These are phyloP conservation scores for Drechslerella dactyloides DNA, from an alignment of 2,329 filamentous ascomycete species.

Conservation along the genomic window DNA sequence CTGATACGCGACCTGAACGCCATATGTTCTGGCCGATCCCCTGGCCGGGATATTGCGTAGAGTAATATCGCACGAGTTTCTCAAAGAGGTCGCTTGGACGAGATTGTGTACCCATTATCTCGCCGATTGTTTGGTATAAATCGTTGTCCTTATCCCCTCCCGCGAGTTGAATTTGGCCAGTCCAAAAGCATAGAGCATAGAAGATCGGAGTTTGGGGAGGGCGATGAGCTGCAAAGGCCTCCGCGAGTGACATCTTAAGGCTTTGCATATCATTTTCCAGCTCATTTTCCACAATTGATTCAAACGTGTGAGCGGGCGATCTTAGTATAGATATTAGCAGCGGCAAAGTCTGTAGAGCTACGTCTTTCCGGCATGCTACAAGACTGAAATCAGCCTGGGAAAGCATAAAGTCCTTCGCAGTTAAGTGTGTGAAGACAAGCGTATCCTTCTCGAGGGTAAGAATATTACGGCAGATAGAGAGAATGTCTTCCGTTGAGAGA, in stretches of 20 bases:
- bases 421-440: not conserved
- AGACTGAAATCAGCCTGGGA: not conserved
- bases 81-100: not conserved
- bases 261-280: not conserved
- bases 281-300: not conserved
- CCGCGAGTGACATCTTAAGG: too few relatives aligned
- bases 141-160: constrained; percentile 1
- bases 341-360: not conserved
- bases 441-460: not conserved
- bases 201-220: not conserved
- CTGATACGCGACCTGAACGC: not conserved
- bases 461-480: constrained; percentile 8
- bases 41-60: too few relatives aligned
- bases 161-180: not conserved
- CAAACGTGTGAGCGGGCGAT: too few relatives aligned
- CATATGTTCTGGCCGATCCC: not conserved
- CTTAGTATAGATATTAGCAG: not conserved
- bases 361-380: not conserved
- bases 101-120: not conserved
- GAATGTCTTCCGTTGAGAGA: not conserved
- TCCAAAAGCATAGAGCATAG: not conserved
- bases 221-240: not conserved
- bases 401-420: constrained; percentile 2
- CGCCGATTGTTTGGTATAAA: not conserved
- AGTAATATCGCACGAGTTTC: not conserved